Base-by-base conservation (phyloP, 2,329 filamentous ascomycete genomes). In the Aurifilum marmelostoma region DNA sequence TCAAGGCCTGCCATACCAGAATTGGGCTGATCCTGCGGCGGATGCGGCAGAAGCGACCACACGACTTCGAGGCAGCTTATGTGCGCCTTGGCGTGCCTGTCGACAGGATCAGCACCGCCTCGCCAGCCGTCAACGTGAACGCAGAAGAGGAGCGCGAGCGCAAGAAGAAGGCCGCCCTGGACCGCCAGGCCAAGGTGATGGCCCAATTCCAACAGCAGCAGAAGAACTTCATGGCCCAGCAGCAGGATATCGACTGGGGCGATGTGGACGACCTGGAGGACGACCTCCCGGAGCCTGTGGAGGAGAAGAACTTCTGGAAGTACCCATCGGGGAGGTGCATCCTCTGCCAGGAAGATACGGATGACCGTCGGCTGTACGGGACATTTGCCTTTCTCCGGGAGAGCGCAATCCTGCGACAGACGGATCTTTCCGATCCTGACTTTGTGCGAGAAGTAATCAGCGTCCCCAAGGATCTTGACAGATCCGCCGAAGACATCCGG, bases 141-240 rank as follows among this genome's bases (percentile, higher is more conserved):
- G 88, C 85, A 50, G 90, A 92, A 69, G 91, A 91, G 73, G 92
- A 95, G 75, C 87, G 88, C 21, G 92, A 95, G 78, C 83, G 89
- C 71, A 97, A 95, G 83, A 99, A 97, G 84, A 92, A 92, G 79
- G 92, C 95, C 65, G 96, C 96, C 0, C 81, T 94, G 54, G 95
- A 94, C 74, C 89, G 96, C 29, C 94, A 98, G 79, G 94, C 94
- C 1, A 92, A 89, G 75, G 93, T 99, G 41, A 97, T 99, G 94
- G 96, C 94, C 1, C 94, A 97, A 76, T 97, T 99, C 80, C 96
- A 98, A 78, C 92, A 97, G 77, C 95, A 99, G 76, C 97, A 98
- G 77, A 95, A 97, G 80, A 96, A 89, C 75, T 99, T 99, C 80
- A 83, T 99, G 81, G 91, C 93, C 68, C 96, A 91, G 72, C 94